phyloP scores from a whole-genome alignment of 1,284 basidiomycete species.

The Ganoderma lucidum region DNA sequence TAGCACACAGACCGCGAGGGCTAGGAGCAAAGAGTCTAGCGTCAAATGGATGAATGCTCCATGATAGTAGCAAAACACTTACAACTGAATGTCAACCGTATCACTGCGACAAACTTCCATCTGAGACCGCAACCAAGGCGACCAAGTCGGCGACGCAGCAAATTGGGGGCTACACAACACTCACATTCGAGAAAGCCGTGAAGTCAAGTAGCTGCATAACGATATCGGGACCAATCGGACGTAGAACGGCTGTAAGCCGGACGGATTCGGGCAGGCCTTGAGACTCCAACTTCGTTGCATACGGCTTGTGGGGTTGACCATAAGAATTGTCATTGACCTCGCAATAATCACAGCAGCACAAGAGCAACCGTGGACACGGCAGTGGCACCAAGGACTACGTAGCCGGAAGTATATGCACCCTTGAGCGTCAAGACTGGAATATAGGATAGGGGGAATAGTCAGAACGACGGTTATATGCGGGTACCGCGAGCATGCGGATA shows the following conservation, averaged over 20 bases:
- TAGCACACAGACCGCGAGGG: neutral
- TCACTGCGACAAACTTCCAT: no score
- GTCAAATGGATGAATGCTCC: neutral
- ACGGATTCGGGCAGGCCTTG: neutral
- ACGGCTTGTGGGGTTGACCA: neutral
- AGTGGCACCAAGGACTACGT: constrained; percentile 86
- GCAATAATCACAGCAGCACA: constrained; percentile 40
- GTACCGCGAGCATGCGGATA: neutral
- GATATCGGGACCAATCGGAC: neutral
- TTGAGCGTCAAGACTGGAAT: constrained; percentile 77
- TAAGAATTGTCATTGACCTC: neutral
- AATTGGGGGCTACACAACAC: neutral
- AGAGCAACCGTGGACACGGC: constrained; percentile 73
- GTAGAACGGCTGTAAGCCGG: neutral
- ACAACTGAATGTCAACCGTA: neutral
- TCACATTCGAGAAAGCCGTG: neutral
- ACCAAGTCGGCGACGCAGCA: neutral
- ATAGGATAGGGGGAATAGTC: neutral
- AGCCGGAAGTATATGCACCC: constrained; percentile 82
- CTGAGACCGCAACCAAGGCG: neutral
- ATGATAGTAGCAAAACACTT: neutral
- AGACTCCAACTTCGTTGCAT: neutral
- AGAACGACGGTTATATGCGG: constrained; percentile 4
- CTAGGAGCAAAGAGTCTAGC: neutral
- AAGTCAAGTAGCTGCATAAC: neutral